Evolutionary conservation across 768 basidiomycete species (phyloP), one percentile per base, ranked within the genome.

Genomic region (Gloeostereum incarnatum): DNA sequence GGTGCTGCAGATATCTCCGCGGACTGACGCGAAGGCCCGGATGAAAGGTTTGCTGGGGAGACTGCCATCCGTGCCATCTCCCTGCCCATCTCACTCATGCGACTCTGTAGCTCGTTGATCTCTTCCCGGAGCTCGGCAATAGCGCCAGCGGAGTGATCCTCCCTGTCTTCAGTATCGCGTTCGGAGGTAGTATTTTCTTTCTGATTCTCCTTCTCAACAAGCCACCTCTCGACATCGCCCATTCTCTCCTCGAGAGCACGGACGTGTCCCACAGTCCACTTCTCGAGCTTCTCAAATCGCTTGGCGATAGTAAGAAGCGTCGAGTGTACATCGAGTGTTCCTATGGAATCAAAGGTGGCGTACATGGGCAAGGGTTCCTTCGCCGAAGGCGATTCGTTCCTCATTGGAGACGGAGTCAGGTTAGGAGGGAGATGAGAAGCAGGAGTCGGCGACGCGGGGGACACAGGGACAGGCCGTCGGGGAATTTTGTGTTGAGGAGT

Each of bases 201-300:
- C 49, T 80, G 78, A 42, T 68, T 77, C 59, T 90, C 86, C 52
- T 82, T 87, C 44, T 88, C 86, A 4, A 90, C 87, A 6, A 90
- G 65, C 84, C 85, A 91, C 31, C 78, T 69, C 53, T 91, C 88
- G n/a, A 91, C 88, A 40, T 91, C 88, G 43, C 79, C 77, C 87
- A 91, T 91, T 22, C 88, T 73, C 14, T 90, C 88, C 47, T 91
- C 88, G n/a, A 91, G 61, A 1, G 88, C 88, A 38, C 88, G 78
- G 2, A 89, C 86, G 48, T 91, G 88, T 5, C 84, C 78, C 2
- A 91, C 85, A 0, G 87, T 82, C 88, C 88, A 91, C 45, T 82
- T 82, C 53, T 91, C 88, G 9, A 91, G 69, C 54, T 91, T 91
- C 56, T 91, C 88, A 42, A 91, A 90, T 16, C 88, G 76, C 41